Evolutionary conservation across 805 yeast genomes (phyloP).

Genomic region (Starmerella vaccinii): DNA sequence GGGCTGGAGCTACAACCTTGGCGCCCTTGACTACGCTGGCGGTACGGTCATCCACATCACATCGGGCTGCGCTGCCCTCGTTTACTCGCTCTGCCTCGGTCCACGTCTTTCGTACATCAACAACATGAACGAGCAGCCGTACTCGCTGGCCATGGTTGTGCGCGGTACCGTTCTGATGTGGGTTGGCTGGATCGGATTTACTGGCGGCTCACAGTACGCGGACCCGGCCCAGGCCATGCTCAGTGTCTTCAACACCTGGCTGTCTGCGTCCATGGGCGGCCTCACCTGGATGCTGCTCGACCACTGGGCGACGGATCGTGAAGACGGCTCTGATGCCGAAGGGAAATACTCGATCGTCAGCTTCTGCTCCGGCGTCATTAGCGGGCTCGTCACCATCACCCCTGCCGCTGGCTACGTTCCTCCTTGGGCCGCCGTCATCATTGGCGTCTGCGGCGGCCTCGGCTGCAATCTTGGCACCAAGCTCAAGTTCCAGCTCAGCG

Average conservation of each 20-base stretch:
- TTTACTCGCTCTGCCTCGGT: constrained; percentile 56
- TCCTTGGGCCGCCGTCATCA: constrained; percentile 64
- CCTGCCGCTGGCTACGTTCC: constrained; percentile 96
- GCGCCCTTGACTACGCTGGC: constrained; percentile 64
- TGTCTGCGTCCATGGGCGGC: constrained; percentile 43
- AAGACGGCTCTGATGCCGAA: not conserved
- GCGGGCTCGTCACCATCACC: constrained; percentile 90
- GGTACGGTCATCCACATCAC: constrained; percentile 69
- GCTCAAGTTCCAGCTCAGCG: constrained; percentile 55
- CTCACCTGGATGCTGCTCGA: constrained; percentile 39
- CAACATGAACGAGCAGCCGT: constrained; percentile 39
- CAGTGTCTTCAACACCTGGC: constrained; percentile 45
- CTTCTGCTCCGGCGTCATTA: constrained; percentile 84
- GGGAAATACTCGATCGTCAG: constrained; percentile 84
- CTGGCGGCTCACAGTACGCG: constrained; percentile 52
- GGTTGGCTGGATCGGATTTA: constrained; percentile 73
- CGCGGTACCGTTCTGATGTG: constrained; percentile 59
- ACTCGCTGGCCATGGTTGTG: constrained; percentile 55
- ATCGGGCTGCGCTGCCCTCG: constrained; percentile 61
- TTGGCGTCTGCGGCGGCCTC: constrained; percentile 63
- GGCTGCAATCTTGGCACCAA: constrained; percentile 82
- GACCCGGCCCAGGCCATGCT: constrained; percentile 34
- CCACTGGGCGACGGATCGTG: constrained; percentile 20
- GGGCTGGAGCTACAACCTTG: constrained; percentile 55
- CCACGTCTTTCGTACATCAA: constrained; percentile 50